Evolutionary conservation across 345 rosid genomes (phyloP), one percentile per base, ranked within the genome.

Genomic region (Populus davidiana): DNA sequence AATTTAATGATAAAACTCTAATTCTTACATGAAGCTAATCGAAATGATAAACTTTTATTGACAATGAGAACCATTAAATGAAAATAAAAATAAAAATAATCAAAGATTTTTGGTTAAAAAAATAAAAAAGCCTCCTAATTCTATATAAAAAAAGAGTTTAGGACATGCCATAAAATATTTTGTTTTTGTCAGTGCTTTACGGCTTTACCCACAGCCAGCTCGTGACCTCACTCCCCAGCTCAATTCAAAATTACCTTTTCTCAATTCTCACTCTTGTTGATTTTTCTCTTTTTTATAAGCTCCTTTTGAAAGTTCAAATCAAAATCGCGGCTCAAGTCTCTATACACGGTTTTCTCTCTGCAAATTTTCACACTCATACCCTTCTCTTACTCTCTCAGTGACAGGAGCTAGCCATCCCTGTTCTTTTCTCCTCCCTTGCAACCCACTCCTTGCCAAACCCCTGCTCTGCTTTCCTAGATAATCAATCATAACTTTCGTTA

Each of bases 301-400:
- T 29, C 54, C 80, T 76, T 49, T 63, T 21, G 44, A 54, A 47
- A 31, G 41, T 83, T 80, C 47, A 77, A 81, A 76, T 65, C 31
- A 71, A 79, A 71, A 39, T 69, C 85, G 44, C 80, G 70, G 78
- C 78, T 77, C 70, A 17, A 44, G 25, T 33, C 29, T 41, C 36
- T 3, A 17, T 5, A 36, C 69, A 4, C 13, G 14, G 56, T 71
- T 69, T 20, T 29, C 35, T 70, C 25, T 36, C 50, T 39, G n/a
- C 43, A 11, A 39, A 10, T 9, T 20, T 20, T 67, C 16, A 8
- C 43, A 44, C n/a, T 70, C 8, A 3, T 54, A 35, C 21, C 49
- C 17, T 14, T 14, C 8, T 31, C 38, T 9, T 23, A 49, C 29
- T 33, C 67, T 25, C 23, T 9, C 41, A 5, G n/a, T 9, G 16